These are phyloP conservation scores for Mucor velutinosus DNA, from an alignment of 371 early-diverging fungal species.

Conservation along the genomic window DNA sequence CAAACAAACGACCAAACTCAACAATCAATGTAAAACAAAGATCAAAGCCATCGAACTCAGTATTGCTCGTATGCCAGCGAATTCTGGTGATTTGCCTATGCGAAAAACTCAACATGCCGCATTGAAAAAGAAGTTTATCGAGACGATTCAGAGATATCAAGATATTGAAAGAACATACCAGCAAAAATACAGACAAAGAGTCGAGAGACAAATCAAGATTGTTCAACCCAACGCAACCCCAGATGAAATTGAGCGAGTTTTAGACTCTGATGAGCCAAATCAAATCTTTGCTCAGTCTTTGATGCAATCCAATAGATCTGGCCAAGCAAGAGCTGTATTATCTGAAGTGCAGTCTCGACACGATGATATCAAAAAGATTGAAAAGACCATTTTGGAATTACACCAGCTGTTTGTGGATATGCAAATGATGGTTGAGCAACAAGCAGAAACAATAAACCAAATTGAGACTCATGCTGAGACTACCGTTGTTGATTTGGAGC, in stretches of 20 bases:
- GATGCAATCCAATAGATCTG: constrained; percentile 56
- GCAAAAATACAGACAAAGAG: constrained; percentile 76
- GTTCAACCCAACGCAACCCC: constrained; percentile 80
- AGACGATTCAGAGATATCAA: constrained; percentile 79
- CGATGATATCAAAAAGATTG: constrained; percentile 85
- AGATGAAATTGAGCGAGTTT: constrained; percentile 73
- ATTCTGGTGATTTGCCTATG: constrained; percentile 65
- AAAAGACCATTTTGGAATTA: constrained; percentile 82
- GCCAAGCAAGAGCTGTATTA: constrained; percentile 78
- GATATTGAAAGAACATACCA: constrained; percentile 77
- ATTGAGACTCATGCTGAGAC: constrained; percentile 70
- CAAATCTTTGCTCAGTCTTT: constrained; percentile 79
- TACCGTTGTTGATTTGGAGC: constrained; percentile 66
- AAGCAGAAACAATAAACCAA: constrained; percentile 71
- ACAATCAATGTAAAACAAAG: constrained; percentile 63
- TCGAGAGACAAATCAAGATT: constrained; percentile 81
- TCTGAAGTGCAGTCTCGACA: constrained; percentile 85
- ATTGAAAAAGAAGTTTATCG: constrained; percentile 77
- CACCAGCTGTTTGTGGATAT: constrained; percentile 88
- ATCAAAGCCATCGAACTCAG: constrained; percentile 67
- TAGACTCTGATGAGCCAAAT: constrained; percentile 69
- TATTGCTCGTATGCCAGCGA: constrained; percentile 49
- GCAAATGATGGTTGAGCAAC: constrained; percentile 82
- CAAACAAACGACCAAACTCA: constrained; percentile 64
- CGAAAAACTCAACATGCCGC: constrained; percentile 60